These are phyloP conservation scores for Haplosporangium sp. DNA, from an alignment of 371 early-diverging fungal species.

Conservation along the genomic window DNA sequence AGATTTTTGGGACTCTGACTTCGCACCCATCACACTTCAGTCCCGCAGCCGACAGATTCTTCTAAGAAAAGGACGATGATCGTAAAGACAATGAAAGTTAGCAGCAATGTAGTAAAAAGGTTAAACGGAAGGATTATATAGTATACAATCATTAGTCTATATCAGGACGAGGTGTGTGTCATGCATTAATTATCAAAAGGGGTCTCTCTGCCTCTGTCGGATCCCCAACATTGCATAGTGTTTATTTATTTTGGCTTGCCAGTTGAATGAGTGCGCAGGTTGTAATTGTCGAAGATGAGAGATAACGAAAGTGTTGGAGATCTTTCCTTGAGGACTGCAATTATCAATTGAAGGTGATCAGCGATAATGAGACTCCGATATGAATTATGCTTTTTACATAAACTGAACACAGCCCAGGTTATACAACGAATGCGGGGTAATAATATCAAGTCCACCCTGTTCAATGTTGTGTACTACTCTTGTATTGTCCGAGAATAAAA, in stretches of 20 bases:
- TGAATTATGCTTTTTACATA: background rate
- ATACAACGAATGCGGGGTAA: slow-evolving; percentile 3
- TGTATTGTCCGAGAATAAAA: background rate
- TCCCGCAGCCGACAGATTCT: slow-evolving; percentile 44
- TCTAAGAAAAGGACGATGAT: slow-evolving; percentile 15
- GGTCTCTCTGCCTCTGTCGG: background rate
- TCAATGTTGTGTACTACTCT: background rate
- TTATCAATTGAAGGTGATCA: too few relatives aligned
- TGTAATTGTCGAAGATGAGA: background rate
- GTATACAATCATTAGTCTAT: background rate
- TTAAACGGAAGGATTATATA: background rate
- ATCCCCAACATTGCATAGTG: too few relatives aligned
- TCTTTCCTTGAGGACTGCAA: background rate
- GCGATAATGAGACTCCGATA: background rate
- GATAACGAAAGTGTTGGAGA: background rate
- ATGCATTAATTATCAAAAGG: background rate
- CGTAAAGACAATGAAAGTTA: background rate
- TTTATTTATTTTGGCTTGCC: too few relatives aligned
- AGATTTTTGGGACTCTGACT: slow-evolving; percentile 38
- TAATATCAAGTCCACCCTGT: background rate
- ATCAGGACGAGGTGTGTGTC: background rate
- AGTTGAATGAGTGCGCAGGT: background rate
- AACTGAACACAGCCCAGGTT: background rate
- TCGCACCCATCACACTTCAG: slow-evolving; percentile 52
- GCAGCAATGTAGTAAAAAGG: background rate